Base-by-base conservation (phyloP, 257 asterid genomes). In the Agastache rugosa region DNA sequence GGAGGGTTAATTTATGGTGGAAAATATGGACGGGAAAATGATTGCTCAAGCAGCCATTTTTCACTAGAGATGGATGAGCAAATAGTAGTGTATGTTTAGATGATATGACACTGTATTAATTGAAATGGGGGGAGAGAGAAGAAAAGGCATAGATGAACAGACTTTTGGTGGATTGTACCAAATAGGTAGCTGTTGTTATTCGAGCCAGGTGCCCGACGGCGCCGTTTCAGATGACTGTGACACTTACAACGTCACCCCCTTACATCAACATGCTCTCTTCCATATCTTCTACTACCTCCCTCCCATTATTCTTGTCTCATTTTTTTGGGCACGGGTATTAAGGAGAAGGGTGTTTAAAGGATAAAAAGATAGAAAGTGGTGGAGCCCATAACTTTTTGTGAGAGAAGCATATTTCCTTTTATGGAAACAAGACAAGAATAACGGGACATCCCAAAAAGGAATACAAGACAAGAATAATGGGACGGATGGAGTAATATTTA, bases 221-320 rank as follows among this genome's bases (percentile, higher is more conserved):
- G 89, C 89, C 85, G 90, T 83, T 85, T 83, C 84, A 75, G 84
- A 27, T 81, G 82, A 75, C 23, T 67, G 63, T 81, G 82, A 81
- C 85, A 58, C 63, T 47, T 67, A 11, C 80, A 71, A 78, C 85
- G 79, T 80, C 88, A 86, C 75, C 63, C 63, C 48, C 41, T 41
- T 56, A 8, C 22, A 19, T 71, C 69, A 65, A 35, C 63, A 63
- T 48, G 42, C 6, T 8, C 39, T 58, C 62, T 14, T 12, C 34
- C 4, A 31, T 31, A 31, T 73, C 75, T 47, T n/a, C n/a, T n/a
- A n/a, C n/a, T n/a, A n/a, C n/a, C n/a, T n/a, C n/a, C n/a, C n/a
- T n/a, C n/a, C n/a, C n/a, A n/a, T n/a, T n/a, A n/a, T n/a, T n/a
- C n/a, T n/a, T n/a, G n/a, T n/a, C n/a, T n/a, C n/a, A n/a, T n/a